Percentiles rank a stretch among this genome's conserved stretches.
Conservation (phyloP, 208 protist genomes). For the Leishmania lainsoni region DNA sequence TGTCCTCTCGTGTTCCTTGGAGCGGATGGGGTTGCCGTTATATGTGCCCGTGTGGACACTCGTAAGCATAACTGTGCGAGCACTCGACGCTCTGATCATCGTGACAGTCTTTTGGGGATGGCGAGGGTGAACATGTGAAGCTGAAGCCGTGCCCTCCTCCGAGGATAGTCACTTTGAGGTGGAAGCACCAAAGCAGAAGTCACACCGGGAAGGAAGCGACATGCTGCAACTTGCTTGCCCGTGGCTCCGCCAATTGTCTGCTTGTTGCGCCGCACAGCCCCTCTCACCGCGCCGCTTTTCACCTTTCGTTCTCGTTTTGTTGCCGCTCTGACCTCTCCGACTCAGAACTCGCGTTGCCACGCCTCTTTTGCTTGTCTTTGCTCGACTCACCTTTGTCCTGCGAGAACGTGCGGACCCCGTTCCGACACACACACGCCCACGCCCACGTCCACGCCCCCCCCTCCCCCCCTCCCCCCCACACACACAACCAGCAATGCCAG, state of each 20-base stretch:
- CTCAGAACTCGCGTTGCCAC: not conserved
- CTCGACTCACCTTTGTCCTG: not conserved
- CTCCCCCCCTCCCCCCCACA: too few species aligned
- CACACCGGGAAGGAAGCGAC: too few species aligned
- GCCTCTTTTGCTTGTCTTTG: not conserved
- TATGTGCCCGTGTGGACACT: not conserved
- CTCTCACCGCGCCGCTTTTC: not conserved
- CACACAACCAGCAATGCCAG: slow-evolving; percentile 7
- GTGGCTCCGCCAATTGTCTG: too few species aligned
- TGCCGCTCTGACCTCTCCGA: not conserved
- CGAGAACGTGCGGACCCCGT: not conserved
- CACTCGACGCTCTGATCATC: not conserved
- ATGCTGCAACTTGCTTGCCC: not conserved
- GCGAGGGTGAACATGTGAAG: not conserved
- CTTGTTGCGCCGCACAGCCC: not conserved
- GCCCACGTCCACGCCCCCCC: too few species aligned
- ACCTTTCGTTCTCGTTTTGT: not conserved
- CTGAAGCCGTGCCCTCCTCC: not conserved
- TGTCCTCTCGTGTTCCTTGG: too few species aligned
- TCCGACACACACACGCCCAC: not conserved
- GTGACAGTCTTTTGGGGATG: not conserved
- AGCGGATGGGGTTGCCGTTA: too few species aligned
- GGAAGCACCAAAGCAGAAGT: too few species aligned
- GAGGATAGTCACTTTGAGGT: not conserved
- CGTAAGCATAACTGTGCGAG: not conserved